Percentiles rank a stretch among this genome's conserved stretches.
Conservation (phyloP, 495 filamentous ascomycete genomes). For the Podospora australis region DNA sequence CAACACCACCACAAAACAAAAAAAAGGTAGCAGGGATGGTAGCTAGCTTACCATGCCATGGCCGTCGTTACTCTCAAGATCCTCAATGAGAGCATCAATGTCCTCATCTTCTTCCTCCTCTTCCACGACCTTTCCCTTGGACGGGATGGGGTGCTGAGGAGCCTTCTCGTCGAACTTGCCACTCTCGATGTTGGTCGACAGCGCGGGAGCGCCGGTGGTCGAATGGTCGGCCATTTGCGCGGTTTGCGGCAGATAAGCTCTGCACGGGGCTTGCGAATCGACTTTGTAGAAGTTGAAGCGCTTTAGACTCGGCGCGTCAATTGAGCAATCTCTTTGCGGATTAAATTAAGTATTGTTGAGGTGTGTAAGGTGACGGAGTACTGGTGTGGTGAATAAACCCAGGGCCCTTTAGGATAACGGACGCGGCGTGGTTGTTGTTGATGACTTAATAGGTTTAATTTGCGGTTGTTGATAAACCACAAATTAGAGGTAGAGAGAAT, state of each 20-base stretch:
- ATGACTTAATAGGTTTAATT: conserved; percentile 28
- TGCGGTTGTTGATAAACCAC: conserved; percentile 18
- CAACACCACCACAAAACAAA: not conserved
- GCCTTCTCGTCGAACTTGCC: conserved; percentile 52
- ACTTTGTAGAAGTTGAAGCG: too few relatives aligned
- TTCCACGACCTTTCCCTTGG: conserved; percentile 28
- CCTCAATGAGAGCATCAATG: conserved; percentile 75
- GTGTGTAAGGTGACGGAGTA: conserved; percentile 2
- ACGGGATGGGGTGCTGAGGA: conserved; percentile 26
- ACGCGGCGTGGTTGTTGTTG: conserved; percentile 8
- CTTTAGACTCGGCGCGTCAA: too few relatives aligned
- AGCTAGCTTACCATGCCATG: conserved; percentile 34
- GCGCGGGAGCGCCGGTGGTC: conserved; percentile 40
- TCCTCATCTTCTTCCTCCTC: conserved; percentile 66
- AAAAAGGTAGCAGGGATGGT: not conserved
- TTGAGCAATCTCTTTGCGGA: too few relatives aligned
- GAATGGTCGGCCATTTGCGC: conserved; percentile 44
- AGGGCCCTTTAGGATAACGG: conserved; percentile 1
- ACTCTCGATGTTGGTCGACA: conserved; percentile 50
- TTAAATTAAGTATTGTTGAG: conserved; percentile 5
- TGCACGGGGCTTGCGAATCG: conserved; percentile 20
- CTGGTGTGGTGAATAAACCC: conserved; percentile 1
- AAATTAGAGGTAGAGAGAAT: conserved; percentile 15
- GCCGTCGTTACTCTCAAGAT: conserved; percentile 72
- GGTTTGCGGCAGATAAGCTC: conserved; percentile 29